Percentiles rank a stretch among this genome's conserved stretches.
Conservation (phyloP, 225 moss, liverwort and hornwort species). For the Asterella californica region DNA sequence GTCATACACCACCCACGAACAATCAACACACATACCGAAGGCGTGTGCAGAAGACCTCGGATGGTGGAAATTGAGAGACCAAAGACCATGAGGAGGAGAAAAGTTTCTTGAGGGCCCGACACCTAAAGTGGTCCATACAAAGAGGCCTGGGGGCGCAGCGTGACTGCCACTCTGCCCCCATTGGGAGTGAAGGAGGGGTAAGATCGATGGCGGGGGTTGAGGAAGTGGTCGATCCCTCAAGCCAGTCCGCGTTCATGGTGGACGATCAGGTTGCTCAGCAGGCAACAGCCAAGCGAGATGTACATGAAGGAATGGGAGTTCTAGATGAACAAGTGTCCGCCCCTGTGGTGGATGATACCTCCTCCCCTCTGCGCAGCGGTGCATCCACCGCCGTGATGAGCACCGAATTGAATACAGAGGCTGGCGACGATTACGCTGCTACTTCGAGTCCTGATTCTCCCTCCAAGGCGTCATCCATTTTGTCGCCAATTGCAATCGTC, state of each 20-base stretch:
- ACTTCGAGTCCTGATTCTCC: slow-evolving; percentile 19
- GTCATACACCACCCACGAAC: not conserved
- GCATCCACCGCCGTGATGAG: slow-evolving; percentile 24
- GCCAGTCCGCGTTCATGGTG: slow-evolving; percentile 14
- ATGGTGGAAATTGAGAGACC: slow-evolving; percentile 10
- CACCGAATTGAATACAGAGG: slow-evolving; percentile 29
- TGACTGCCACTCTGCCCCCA: not conserved
- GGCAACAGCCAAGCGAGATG: slow-evolving; percentile 4
- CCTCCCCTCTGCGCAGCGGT: slow-evolving; percentile 25
- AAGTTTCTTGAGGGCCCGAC: slow-evolving; percentile 22
- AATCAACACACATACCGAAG: not conserved
- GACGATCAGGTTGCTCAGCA: slow-evolving; percentile 7
- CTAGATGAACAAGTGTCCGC: slow-evolving; percentile 12
- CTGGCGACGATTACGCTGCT: slow-evolving; percentile 8
- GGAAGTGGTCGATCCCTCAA: slow-evolving; percentile 17
- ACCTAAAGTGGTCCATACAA: slow-evolving; percentile 2
- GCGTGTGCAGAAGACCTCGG: not conserved
- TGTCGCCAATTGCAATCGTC: slow-evolving; percentile 17
- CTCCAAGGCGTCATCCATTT: slow-evolving; percentile 16
- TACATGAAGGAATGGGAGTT: slow-evolving; percentile 9
- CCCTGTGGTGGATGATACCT: slow-evolving; percentile 21
- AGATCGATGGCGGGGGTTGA: slow-evolving; percentile 14
- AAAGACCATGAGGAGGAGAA: slow-evolving; percentile 18
- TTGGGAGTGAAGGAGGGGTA: slow-evolving; percentile 10
- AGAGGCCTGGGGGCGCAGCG: slow-evolving; percentile 9